phyloP scores from a whole-genome alignment of 208 protist species.

The Acanthamoeba comandoni region DNA sequence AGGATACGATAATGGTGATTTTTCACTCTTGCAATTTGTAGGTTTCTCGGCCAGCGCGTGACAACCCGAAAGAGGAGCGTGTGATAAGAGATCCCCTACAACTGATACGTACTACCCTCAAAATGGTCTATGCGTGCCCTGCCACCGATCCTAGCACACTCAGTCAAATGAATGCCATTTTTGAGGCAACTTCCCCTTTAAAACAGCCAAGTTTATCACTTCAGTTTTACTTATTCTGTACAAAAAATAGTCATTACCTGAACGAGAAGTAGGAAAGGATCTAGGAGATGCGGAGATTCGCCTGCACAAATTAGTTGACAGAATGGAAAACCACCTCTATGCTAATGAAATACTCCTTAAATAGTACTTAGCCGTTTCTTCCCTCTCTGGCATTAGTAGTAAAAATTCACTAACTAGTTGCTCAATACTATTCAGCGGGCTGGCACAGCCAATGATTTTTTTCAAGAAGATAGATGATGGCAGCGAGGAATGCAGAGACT shows the following conservation, averaged over 20 bases:
- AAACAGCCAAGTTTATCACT: not conserved
- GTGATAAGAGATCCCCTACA: not conserved
- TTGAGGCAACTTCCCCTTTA: constrained; percentile 4
- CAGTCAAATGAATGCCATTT: constrained; percentile 28
- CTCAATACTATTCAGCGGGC: not conserved
- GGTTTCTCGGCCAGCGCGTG: constrained; percentile 1
- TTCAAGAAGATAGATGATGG: constrained; percentile 5
- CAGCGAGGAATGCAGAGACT: not conserved
- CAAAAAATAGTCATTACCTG: constrained; percentile 32
- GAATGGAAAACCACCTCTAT: constrained; percentile 52
- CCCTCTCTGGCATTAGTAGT: too few species aligned
- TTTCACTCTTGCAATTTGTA: not conserved
- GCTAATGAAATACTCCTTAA: constrained; percentile 60
- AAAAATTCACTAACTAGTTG: too few species aligned
- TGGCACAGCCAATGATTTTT: constrained; percentile 48
- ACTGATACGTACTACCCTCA: constrained; percentile 34
- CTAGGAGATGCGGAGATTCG: not conserved
- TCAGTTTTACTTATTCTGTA: not conserved
- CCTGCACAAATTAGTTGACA: constrained; percentile 19
- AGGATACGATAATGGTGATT: not conserved
- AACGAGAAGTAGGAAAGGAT: not conserved
- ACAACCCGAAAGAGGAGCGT: constrained; percentile 27
- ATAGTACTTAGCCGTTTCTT: constrained; percentile 17
- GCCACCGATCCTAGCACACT: not conserved
- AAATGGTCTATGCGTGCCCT: constrained; percentile 35